Evolutionary conservation across 495 filamentous ascomycete genomes (phyloP).

Genomic region (Aspergillus haitiensis): DNA sequence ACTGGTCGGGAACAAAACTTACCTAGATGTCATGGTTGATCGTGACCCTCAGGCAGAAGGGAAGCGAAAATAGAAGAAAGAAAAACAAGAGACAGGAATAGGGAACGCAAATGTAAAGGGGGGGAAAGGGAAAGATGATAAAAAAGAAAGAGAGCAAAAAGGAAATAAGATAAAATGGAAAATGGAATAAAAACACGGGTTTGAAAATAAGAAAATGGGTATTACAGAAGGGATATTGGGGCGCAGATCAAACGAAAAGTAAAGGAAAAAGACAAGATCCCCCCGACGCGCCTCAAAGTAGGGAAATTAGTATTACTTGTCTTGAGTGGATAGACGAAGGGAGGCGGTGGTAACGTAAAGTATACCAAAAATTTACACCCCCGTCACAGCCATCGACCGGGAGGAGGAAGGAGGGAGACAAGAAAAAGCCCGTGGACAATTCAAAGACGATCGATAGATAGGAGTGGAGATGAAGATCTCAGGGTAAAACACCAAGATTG

Average conservation of each 20-base stretch:
- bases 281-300: constrained; percentile 20
- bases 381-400: constrained; percentile 28
- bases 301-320: constrained; percentile 13
- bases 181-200: not conserved
- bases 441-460: constrained; percentile 15
- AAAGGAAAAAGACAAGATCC: constrained; percentile 12
- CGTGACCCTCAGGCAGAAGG: constrained; percentile 24
- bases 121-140: not conserved
- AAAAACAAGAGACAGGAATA: constrained; percentile 14
- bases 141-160: not conserved
- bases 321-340: constrained; percentile 4
- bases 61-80: constrained; percentile 21
- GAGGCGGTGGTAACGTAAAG: constrained; percentile 20
- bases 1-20: constrained; percentile 36
- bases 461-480: constrained; percentile 17
- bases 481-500: constrained; percentile 6
- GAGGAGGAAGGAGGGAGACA: not conserved
- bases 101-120: not conserved
- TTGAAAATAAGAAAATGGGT: not conserved
- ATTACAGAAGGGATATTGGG: constrained; percentile 8
- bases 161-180: not conserved
- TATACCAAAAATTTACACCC: constrained; percentile 25
- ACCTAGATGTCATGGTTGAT: constrained; percentile 56
- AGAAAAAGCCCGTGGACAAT: not conserved
- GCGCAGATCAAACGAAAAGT: constrained; percentile 12